Conservation (phyloP, 441 rosid genomes). For the Arabidopsis hybrid region DNA sequence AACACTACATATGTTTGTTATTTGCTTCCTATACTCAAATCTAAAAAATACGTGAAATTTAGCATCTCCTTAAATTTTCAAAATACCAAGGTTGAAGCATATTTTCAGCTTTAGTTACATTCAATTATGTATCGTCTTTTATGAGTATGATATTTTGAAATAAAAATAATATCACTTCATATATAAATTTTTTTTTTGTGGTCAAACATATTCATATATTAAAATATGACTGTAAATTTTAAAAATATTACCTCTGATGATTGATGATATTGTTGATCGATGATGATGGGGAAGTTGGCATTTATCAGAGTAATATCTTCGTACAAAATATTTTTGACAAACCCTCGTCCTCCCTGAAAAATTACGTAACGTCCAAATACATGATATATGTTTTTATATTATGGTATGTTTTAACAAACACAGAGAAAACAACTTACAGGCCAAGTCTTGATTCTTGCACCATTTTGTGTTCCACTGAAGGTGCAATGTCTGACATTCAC, state of each 20-base stretch:
- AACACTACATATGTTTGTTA: neutral
- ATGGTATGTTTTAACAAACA: neutral
- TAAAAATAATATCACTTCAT: neutral
- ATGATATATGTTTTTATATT: neutral
- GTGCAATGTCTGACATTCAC: slow-evolving; percentile 36
- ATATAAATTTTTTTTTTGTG: neutral
- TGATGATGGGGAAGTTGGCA: slow-evolving; percentile 29
- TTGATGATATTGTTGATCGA: slow-evolving; percentile 40
- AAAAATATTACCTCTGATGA: neutral
- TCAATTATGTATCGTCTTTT: neutral
- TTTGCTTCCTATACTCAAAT: neutral
- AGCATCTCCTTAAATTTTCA: neutral
- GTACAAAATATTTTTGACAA: slow-evolving; percentile 32
- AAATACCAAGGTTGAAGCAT: neutral
- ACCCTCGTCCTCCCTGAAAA: slow-evolving; percentile 44
- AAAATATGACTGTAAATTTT: neutral
- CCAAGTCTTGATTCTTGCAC: slow-evolving; percentile 48
- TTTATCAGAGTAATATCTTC: slow-evolving; percentile 40
- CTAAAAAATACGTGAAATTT: neutral
- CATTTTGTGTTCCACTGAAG: slow-evolving; percentile 38
- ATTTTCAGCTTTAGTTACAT: neutral
- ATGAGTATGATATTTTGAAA: neutral
- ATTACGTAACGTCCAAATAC: neutral
- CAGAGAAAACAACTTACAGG: slow-evolving; percentile 22
- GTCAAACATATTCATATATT: neutral